Percentiles rank a stretch among this genome's conserved stretches.
Evolutionary conservation across 768 basidiomycete species (phyloP).

Genomic region (Rhodosporidiobolus sp.): DNA sequence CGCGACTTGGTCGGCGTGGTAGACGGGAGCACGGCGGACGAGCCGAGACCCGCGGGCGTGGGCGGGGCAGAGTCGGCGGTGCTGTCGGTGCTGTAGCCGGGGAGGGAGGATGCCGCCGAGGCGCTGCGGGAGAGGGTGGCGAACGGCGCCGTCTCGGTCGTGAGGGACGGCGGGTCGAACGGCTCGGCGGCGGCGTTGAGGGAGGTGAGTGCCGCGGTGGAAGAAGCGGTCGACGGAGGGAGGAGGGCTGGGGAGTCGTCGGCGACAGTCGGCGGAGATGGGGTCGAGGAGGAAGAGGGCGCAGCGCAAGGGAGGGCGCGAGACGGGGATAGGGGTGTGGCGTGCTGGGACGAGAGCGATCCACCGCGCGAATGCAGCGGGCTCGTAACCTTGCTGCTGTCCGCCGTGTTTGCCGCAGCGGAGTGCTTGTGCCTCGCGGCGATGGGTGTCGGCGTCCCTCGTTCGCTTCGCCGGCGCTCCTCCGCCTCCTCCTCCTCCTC

Average conservation of each 20-base stretch:
- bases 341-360: background rate
- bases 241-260: slow-evolving; percentile 14
- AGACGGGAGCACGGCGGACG: too few relatives aligned
- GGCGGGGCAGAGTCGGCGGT: background rate
- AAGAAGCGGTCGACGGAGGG: background rate
- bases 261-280: background rate
- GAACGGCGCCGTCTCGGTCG: slow-evolving; percentile 9
- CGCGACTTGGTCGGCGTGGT: background rate
- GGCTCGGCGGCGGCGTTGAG: background rate
- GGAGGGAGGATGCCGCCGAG: background rate
- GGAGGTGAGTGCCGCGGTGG: background rate
- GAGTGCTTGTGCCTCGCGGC: background rate
- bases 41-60: too few relatives aligned
- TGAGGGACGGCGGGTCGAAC: slow-evolving; percentile 12
- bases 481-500: background rate
- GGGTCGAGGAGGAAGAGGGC: background rate
- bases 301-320: too few relatives aligned
- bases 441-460: too few relatives aligned
- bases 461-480: background rate
- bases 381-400: too few relatives aligned
- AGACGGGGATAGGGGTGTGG: background rate
- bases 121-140: background rate
- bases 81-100: background rate
- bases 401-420: background rate
- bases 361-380: background rate